Evolutionary conservation across 2,329 filamentous ascomycete species (phyloP).

Genomic region (Colletotrichum melonis): DNA sequence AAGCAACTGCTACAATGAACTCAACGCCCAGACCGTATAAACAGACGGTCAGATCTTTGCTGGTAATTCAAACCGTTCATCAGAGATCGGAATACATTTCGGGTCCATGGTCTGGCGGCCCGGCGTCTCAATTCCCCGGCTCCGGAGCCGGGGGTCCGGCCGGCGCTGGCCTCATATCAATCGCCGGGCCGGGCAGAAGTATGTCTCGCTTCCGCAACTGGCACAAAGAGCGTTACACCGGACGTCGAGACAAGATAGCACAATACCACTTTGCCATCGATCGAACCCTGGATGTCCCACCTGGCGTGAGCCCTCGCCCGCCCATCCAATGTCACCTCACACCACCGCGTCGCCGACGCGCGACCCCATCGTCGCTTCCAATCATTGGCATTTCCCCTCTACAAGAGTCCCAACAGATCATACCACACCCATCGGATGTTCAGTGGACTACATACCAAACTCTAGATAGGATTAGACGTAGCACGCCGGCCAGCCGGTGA

Average conservation of each 20-base stretch:
- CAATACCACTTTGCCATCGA: not conserved
- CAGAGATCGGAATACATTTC: not conserved
- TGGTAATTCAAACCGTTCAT: not conserved
- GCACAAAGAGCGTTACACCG: not conserved
- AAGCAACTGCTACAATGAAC: not conserved
- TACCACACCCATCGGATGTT: not conserved
- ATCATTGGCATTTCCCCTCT: not conserved
- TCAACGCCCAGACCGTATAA: not conserved
- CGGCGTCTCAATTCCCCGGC: not conserved
- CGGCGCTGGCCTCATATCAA: not conserved
- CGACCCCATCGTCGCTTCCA: not conserved
- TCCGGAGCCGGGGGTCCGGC: constrained; percentile 1
- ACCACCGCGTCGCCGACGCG: constrained; percentile 14
- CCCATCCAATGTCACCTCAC: constrained; percentile 7
- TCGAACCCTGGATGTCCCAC: not conserved
- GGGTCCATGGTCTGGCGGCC: not conserved
- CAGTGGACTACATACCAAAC: not conserved
- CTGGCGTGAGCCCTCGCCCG: not conserved
- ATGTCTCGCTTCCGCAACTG: not conserved
- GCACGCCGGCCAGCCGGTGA: not conserved
- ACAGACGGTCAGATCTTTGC: not conserved
- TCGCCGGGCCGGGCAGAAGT: not conserved
- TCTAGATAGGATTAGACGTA: not conserved
- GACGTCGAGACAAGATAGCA: not conserved
- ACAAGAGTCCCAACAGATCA: not conserved